phyloP scores from a whole-genome alignment of 2,329 filamentous ascomycete species.

The Xenoacremonium recifei region DNA sequence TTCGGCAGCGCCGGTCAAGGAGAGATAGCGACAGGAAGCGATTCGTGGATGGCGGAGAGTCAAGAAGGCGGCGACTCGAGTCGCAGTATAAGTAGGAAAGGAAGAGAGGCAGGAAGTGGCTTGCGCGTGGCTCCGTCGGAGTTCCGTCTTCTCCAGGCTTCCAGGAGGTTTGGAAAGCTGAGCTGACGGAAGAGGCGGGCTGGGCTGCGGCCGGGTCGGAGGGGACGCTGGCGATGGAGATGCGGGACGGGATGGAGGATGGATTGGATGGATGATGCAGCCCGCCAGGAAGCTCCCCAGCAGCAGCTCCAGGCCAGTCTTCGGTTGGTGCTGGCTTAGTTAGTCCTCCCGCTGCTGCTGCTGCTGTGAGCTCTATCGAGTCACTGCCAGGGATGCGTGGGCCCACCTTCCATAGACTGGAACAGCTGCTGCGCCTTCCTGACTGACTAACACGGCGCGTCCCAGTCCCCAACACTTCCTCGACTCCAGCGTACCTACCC shows the following conservation, averaged over 20 bases:
- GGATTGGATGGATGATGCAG: too few relatives aligned
- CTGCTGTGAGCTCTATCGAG: constrained; percentile 14
- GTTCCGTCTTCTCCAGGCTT: background rate
- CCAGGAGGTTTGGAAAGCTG: background rate
- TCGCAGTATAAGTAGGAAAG: background rate
- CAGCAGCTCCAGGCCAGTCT: too few relatives aligned
- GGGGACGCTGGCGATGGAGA: background rate
- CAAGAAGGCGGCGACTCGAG: background rate
- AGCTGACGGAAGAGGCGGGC: background rate
- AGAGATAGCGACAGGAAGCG: constrained; percentile 8
- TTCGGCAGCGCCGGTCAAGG: constrained; percentile 27
- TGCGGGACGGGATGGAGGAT: too few relatives aligned
- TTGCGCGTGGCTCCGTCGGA: background rate
- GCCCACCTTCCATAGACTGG: too few relatives aligned
- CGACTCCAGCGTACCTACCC: too few relatives aligned
- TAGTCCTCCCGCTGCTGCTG: too few relatives aligned
- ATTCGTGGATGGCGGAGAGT: background rate
- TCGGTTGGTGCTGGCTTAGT: too few relatives aligned
- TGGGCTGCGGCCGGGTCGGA: background rate
- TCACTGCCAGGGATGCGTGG: constrained; percentile 20
- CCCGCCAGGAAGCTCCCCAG: too few relatives aligned
- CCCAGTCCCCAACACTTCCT: too few relatives aligned
- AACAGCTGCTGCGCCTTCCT: too few relatives aligned
- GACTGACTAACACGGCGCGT: too few relatives aligned
- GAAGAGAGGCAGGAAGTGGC: background rate